A percentile compares a stretch with the other conserved stretches of the same genome.
These are phyloP conservation scores for Stagonosporopsis vannaccii DNA, from an alignment of 2,329 filamentous ascomycete genomes.

Conservation along the genomic window DNA sequence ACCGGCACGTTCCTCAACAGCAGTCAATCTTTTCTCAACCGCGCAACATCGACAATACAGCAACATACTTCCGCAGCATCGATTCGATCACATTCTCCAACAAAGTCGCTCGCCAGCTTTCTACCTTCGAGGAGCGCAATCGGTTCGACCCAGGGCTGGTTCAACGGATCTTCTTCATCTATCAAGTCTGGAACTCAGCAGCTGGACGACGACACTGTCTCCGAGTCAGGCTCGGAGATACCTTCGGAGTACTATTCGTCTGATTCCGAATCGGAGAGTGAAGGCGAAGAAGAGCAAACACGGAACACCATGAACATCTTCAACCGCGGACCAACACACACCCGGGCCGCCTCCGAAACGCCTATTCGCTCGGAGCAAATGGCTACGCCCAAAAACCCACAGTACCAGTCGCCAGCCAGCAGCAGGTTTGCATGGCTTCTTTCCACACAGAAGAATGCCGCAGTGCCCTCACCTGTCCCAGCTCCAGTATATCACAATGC, in stretches of 20 bases:
- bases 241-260: slow-evolving; percentile 37
- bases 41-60: slow-evolving; percentile 46
- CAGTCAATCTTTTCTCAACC: slow-evolving; percentile 36
- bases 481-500: slow-evolving; percentile 48
- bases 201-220: slow-evolving; percentile 40
- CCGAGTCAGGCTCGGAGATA: slow-evolving; percentile 32
- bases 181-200: slow-evolving; percentile 53
- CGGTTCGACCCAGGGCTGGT: slow-evolving; percentile 56
- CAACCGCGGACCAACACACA: slow-evolving; percentile 40
- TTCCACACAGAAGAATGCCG: slow-evolving; percentile 44
- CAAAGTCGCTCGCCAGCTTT: slow-evolving; percentile 51
- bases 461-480: slow-evolving; percentile 30
- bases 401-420: slow-evolving; percentile 33
- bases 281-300: slow-evolving; percentile 26
- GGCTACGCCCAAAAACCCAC: slow-evolving; percentile 28
- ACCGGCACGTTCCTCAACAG: slow-evolving; percentile 50
- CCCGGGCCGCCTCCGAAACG: slow-evolving; percentile 31
- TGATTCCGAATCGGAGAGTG: slow-evolving; percentile 22
- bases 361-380: slow-evolving; percentile 27
- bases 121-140: slow-evolving; percentile 44
- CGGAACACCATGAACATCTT: slow-evolving; percentile 44
- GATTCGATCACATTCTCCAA: slow-evolving; percentile 46
- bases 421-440: slow-evolving; percentile 49
- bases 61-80: slow-evolving; percentile 50
- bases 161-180: slow-evolving; percentile 61